Evolutionary conservation across 1,139 yeast species (phyloP).

Genomic region (Diutina scorzettiae): DNA sequence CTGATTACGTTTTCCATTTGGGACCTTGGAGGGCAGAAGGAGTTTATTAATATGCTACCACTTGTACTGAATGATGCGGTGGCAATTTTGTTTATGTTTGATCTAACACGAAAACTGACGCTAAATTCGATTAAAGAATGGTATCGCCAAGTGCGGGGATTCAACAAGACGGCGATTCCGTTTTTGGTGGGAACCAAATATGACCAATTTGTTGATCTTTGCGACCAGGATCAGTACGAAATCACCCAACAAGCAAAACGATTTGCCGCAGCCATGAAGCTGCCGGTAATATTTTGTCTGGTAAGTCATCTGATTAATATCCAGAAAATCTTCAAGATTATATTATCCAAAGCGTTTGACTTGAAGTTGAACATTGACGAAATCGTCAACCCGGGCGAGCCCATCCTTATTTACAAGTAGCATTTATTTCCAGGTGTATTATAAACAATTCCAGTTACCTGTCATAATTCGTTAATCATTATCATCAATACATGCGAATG

Average conservation of each 20-base stretch:
- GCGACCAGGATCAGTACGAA: constrained; percentile 74
- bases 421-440: too few species aligned
- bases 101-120: constrained; percentile 77
- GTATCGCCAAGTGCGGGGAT: constrained; percentile 89
- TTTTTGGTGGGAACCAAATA: constrained; percentile 89
- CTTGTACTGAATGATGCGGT: constrained; percentile 90
- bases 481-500: neutral
- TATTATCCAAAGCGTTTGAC: constrained; percentile 87
- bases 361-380: constrained; percentile 77
- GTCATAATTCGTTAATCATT: neutral
- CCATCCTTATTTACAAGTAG: constrained; percentile 59
- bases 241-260: constrained; percentile 77
- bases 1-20: constrained; percentile 87
- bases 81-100: constrained; percentile 87
- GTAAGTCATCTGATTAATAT: constrained; percentile 89
- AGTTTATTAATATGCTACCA: constrained; percentile 93
- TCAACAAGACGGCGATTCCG: constrained; percentile 87
- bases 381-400: constrained; percentile 76
- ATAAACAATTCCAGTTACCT: too few species aligned
- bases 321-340: constrained; percentile 87
- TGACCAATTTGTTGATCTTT: constrained; percentile 73
- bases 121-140: constrained; percentile 84
- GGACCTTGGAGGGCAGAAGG: constrained; percentile 97
- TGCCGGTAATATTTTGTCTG: constrained; percentile 83
- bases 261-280: constrained; percentile 86